These are phyloP conservation scores for Prinsepia uniflora DNA, from an alignment of 306 rosid genomes.

Conservation along the genomic window DNA sequence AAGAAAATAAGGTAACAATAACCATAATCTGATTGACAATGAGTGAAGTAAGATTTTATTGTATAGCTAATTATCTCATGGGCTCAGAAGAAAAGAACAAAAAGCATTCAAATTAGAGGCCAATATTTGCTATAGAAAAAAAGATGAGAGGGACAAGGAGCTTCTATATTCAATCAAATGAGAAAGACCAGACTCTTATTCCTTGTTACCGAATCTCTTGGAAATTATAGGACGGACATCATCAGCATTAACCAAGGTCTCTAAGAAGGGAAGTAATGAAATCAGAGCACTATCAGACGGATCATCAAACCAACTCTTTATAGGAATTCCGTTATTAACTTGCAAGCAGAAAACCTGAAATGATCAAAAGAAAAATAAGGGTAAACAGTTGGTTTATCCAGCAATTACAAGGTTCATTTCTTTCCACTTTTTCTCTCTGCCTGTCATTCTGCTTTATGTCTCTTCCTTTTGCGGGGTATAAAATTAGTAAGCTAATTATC, in stretches of 20 bases:
- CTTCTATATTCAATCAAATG: conserved; percentile 56
- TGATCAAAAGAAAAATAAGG: conserved; percentile 29
- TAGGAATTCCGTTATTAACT: conserved; percentile 98
- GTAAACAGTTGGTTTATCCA: conserved; percentile 26
- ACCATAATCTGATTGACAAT: conserved; percentile 49
- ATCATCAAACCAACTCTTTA: conserved; percentile 99
- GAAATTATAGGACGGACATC: conserved; percentile 97
- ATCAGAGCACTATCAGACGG: conserved; percentile 71
- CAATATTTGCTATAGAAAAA: conserved; percentile 35
- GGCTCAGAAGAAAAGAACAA: conserved; percentile 40
- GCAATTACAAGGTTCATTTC: conserved; percentile 5
- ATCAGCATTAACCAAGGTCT: conserved; percentile 82
- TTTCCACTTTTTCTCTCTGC: background rate
- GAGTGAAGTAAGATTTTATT: conserved; percentile 52
- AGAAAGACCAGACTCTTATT: conserved; percentile 61
- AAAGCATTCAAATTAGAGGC: conserved; percentile 51
- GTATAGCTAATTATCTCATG: conserved; percentile 59
- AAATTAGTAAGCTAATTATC: background rate
- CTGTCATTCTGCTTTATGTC: background rate
- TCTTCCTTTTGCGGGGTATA: background rate
- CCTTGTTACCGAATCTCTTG: conserved; percentile 82
- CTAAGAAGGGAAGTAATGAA: conserved; percentile 95
- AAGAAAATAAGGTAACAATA: conserved; percentile 29
- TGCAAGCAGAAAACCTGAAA: conserved; percentile 97
- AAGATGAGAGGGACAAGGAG: conserved; percentile 31